Conservation (phyloP, 352 stramenopile genomes). For the Phytophthora colocasiae region DNA sequence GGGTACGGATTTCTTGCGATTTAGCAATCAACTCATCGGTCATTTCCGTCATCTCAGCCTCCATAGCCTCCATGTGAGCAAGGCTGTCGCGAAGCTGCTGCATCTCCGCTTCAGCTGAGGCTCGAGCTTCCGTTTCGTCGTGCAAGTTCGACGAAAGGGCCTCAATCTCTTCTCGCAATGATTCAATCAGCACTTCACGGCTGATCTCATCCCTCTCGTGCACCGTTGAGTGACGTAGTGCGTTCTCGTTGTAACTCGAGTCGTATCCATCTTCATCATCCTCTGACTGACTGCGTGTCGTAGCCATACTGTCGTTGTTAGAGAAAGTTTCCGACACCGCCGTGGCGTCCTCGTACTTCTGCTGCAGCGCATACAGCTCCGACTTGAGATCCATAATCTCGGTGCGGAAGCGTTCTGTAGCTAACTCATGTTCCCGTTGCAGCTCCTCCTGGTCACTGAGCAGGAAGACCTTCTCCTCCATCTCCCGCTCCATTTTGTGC, state of each 20-base stretch:
- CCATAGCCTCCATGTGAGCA: slow-evolving; percentile 76
- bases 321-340: slow-evolving; percentile 32
- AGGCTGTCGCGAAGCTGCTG: slow-evolving; percentile 65
- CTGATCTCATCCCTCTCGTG: slow-evolving; percentile 69
- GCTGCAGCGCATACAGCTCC: slow-evolving; percentile 78
- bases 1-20: slow-evolving; percentile 68
- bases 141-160: slow-evolving; percentile 64
- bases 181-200: slow-evolving; percentile 74
- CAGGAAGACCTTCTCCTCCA: slow-evolving; percentile 89
- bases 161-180: slow-evolving; percentile 71
- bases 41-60: slow-evolving; percentile 80
- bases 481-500: slow-evolving; percentile 87
- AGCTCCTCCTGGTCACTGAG: slow-evolving; percentile 86
- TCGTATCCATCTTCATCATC: slow-evolving; percentile 48
- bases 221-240: slow-evolving; percentile 54
- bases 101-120: slow-evolving; percentile 61
- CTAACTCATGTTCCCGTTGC: slow-evolving; percentile 80
- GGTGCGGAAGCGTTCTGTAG: slow-evolving; percentile 75
- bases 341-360: slow-evolving; percentile 57
- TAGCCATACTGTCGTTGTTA: slow-evolving; percentile 43
- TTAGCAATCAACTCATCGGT: slow-evolving; percentile 82
- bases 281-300: slow-evolving; percentile 40
- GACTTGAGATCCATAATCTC: slow-evolving; percentile 90
- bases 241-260: slow-evolving; percentile 44
- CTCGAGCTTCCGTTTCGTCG: slow-evolving; percentile 70